Base-by-base conservation (phyloP, 805 yeast genomes). In the Pichia paraexigua region DNA sequence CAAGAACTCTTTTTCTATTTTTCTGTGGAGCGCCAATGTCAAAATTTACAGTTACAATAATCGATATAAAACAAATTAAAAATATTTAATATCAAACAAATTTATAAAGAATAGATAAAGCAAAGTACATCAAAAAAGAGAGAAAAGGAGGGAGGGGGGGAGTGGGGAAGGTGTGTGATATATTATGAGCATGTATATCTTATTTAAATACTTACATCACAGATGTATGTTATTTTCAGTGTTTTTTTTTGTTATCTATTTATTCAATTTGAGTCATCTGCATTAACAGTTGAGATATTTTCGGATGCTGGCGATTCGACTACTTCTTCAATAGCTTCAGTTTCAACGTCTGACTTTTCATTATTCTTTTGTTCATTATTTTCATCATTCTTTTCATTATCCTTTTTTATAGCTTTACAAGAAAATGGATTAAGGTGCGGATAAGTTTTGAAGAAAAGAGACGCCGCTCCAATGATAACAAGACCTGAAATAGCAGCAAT, bases 401-500 rank as follows among this genome's bases (percentile, higher is more conserved):
- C 46, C 17, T 50, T 52, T 12, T 41, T 43, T 10, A 30, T 24
- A n/a, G 35, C 11, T 3, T 43, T 17, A 22, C 48, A 32, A 12
- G 35, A 51, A 25, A 50, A 51, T 40, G 65, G 60, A 25, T 58
- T 57, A 42, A 77, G 62, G 55, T 77, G 81, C n/a, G 82, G 82
- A 53, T 70, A 77, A 5, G 80, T 77, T 49, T 69, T 69, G 52
- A 77, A 63, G 11, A 76, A 53, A 7, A 77, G 44, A 27, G 70
- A 62, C 0, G 75, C 66, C 4, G 75, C 73, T 24, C 78, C 79
- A 13, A 76, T 48, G 5, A 73, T 56, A 13, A 70, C 71, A 1
- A 73, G 74, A 15, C 78, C 70, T 0, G 78, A 61, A 0, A 73
- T 73, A 10, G 78, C 71, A 2, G 77, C 66, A 5, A 69, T 61